Evolutionary conservation across 345 rosid species (phyloP).

Genomic region (Theobroma cacao): DNA sequence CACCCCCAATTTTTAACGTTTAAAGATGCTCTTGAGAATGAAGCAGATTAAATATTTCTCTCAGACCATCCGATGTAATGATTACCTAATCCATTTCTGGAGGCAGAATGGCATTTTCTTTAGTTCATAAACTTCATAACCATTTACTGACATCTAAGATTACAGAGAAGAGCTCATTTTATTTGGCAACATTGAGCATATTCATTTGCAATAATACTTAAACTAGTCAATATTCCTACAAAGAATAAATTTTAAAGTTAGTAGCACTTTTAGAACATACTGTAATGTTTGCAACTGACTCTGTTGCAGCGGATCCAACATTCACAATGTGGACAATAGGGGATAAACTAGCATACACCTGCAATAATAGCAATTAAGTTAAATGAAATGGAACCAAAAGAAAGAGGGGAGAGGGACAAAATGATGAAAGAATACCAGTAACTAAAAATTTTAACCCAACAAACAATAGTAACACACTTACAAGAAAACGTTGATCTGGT

Average conservation of each 20-base stretch:
- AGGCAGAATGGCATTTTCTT: not conserved
- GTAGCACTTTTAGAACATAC: slow-evolving; percentile 31
- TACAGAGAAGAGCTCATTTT: not conserved
- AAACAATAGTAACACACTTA: slow-evolving; percentile 25
- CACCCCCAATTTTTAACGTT: not conserved
- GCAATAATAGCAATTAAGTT: slow-evolving; percentile 25
- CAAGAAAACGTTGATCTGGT: slow-evolving; percentile 59
- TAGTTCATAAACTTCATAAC: not conserved
- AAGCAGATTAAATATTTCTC: not conserved
- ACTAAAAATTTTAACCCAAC: not conserved
- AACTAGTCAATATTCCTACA: not conserved
- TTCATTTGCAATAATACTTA: not conserved
- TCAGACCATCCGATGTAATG: not conserved
- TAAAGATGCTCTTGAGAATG: not conserved
- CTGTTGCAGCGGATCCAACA: slow-evolving; percentile 45
- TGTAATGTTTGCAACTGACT: slow-evolving; percentile 57
- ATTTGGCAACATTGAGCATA: not conserved
- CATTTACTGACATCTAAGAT: slow-evolving; percentile 3
- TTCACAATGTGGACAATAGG: slow-evolving; percentile 59
- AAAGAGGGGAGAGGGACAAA: not conserved
- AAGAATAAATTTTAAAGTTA: not conserved
- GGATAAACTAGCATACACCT: slow-evolving; percentile 68
- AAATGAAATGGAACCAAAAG: not conserved
- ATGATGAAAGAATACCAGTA: not conserved
- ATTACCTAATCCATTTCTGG: not conserved